Evolutionary conservation across 2,329 filamentous ascomycete genomes (phyloP), one percentile per base, ranked within the genome.

Genomic region (Ophiostoma pallidulum): DNA sequence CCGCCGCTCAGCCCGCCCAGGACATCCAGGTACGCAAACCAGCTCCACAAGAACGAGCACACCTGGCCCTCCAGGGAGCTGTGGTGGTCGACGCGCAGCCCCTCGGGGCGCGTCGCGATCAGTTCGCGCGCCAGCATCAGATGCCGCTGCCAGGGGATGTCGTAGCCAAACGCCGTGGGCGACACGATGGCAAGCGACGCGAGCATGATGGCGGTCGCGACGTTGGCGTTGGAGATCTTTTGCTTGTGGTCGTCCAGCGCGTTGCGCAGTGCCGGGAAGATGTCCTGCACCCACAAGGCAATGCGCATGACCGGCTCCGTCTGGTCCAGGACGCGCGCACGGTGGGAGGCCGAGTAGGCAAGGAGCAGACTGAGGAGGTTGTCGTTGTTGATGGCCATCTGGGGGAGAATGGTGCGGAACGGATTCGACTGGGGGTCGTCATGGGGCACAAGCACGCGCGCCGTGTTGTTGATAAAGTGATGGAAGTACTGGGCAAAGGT

Each of bases 121-220:
- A 94, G 78, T 56, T 84, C 77, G 3, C 87, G 78, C 1, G 87
- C 86, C 45, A 88, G 77, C 48, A 78, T 78, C 1, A 94, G 73
- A 62, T 94, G 86, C 44, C 75, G 77, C 59, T 89, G 85, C 87
- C 87, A 94, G 1, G 84, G 75, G 45, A 91, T 84, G 1, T 78
- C 73, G n/a, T 86, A 81, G 46, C 84, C 86, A 59, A 92, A 91
- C 0, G 84, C 84, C 48, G 82, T 83, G 0, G 87, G 87, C 0
- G 84, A 88, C 42, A 92, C 82, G 48, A 92, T 91, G 59, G 92
- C 86, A 18, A 92, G 70, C 2, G 86, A 90, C 1, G 86, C 78
- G 39, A 94, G 74, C 84, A 92, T 89, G 53, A 94, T 89, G 8
- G 86, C 84, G 0, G 86, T 87, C 0, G 86, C 86, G 3, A 94